Base-by-base conservation (phyloP, 768 basidiomycete genomes). In the Pisolithus marmoratus region DNA sequence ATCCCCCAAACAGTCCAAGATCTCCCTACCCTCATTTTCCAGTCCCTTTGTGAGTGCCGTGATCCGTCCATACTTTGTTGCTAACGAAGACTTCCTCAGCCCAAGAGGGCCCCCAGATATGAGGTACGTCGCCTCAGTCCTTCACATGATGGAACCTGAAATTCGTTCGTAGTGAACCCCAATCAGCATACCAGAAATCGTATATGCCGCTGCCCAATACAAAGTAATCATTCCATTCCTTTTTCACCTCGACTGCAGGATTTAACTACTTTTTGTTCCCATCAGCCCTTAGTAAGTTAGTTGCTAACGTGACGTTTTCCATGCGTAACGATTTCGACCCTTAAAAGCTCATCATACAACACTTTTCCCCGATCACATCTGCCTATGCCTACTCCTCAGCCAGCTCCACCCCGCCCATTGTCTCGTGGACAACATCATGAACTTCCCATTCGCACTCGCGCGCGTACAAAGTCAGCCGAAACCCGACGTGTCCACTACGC, bases 401-500 rank as follows among this genome's bases (percentile, higher is more conserved):
- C 44, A 14, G 14, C 56, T 50, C 51, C 50, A 23, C n/a, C n/a
- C 23, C 31, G 38, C 19, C 14, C 27, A 27, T 48, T 55, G 31
- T 54, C 57, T 15, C 50, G 51, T 15, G 47, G 52, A 19, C 54
- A 52, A 23, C 23, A 53, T 34, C 51, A 20, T 40, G 47, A 20
- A 24, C 46, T 46, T 8, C 49, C 55, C 56, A 14, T 50, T 12
- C 4, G 57, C 49, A 29, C 29, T 19, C 26, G 37, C 44, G 20
- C 37, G 34, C 50, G 47, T 43, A 38, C 24, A 23, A 54, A 15
- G 19, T 60, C 51, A 24, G 50, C 40, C 12, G 44, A 56, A 36
- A 51, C 60, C 24, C 61, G 63, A 19, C 63, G 57, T 49, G 61
- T 69, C 36, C 64, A 69, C 38, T 67, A 63, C 20, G 52, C 52